Conservation (phyloP, 129 eudicot genomes). For the Pittosporum tobira region DNA sequence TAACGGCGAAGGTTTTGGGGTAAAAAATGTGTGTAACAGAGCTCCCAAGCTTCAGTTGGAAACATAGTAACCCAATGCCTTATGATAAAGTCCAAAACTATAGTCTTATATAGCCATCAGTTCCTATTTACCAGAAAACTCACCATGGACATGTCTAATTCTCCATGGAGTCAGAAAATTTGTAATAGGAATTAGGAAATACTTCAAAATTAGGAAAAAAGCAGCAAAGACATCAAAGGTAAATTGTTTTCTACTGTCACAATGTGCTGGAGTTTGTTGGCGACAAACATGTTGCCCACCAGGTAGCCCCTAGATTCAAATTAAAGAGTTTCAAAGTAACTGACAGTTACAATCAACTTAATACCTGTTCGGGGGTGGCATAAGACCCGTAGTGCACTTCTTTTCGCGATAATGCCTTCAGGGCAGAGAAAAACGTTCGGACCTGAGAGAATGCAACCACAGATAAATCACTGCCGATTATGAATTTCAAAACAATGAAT, state of each 20-base stretch:
- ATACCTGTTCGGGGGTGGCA: constrained; percentile 66
- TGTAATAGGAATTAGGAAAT: background rate
- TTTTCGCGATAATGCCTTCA: constrained; percentile 55
- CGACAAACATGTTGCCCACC: background rate
- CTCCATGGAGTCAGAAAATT: background rate
- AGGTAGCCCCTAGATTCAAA: no score
- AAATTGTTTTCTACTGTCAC: background rate
- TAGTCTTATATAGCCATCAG: background rate
- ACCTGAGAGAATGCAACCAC: constrained; percentile 21
- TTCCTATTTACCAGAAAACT: background rate
- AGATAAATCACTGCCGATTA: background rate
- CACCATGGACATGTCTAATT: background rate
- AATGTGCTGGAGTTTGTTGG: background rate
- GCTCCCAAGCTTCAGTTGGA: background rate
- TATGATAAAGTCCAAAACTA: background rate
- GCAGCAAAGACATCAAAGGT: background rate
- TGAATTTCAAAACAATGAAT: background rate
- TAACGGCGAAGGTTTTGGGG: no score
- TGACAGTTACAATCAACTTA: background rate
- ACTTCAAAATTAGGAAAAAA: background rate
- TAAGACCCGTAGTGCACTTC: constrained; percentile 56
- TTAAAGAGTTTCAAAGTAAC: background rate
- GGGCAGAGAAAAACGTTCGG: constrained; percentile 42
- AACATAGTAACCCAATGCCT: background rate
- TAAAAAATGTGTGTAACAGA: no score